These are phyloP conservation scores for Ceratocystis destructans DNA, from an alignment of 2,329 filamentous ascomycete genomes.

Conservation along the genomic window DNA sequence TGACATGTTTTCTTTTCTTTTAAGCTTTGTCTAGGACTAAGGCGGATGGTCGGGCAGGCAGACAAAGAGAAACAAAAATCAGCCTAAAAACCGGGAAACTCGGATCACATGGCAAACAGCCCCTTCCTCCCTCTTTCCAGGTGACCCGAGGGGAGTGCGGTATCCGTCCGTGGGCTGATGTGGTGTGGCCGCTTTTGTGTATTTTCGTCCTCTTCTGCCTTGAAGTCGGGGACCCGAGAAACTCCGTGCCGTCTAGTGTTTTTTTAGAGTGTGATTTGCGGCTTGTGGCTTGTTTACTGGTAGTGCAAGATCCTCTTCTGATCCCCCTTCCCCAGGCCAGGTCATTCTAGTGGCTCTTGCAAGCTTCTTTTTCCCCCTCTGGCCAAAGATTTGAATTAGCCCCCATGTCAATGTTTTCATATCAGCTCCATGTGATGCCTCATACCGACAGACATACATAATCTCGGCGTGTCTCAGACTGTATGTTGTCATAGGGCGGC, in stretches of 20 bases:
- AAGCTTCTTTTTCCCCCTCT: background rate
- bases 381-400: background rate
- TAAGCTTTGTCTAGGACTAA: background rate
- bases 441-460: background rate
- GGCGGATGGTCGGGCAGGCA: background rate
- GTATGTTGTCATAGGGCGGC: background rate
- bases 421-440: background rate
- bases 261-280: background rate
- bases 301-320: no score
- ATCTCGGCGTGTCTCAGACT: background rate
- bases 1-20: background rate
- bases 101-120: background rate
- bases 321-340: background rate
- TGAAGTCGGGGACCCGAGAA: background rate
- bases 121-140: background rate
- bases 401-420: background rate
- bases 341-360: background rate
- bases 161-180: background rate
- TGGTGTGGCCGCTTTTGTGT: background rate
- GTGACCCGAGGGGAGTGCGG: background rate
- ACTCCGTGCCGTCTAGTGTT: background rate
- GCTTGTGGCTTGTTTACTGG: background rate
- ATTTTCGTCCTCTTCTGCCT: background rate
- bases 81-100: background rate
- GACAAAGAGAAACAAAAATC: background rate